These are phyloP conservation scores for Puccinellia tenuiflora DNA, from an alignment of 176 grass and related monocot species.

Conservation along the genomic window DNA sequence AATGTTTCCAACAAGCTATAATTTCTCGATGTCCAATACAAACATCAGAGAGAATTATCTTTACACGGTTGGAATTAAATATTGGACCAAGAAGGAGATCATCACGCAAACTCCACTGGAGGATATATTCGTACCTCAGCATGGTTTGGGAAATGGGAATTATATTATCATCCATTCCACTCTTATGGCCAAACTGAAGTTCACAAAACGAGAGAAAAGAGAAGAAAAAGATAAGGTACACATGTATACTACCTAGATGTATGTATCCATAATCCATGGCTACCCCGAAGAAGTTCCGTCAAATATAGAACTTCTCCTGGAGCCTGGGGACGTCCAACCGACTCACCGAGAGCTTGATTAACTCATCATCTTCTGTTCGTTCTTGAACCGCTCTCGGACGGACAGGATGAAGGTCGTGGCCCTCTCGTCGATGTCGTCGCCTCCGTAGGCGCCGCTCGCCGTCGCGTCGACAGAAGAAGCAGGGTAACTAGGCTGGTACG, in stretches of 20 bases:
- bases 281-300: slow-evolving; percentile 26
- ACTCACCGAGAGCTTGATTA: not conserved
- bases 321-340: not conserved
- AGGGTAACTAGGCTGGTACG: slow-evolving; percentile 16
- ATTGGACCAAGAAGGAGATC: not conserved
- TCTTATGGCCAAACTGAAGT: not conserved
- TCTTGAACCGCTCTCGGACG: slow-evolving; percentile 45
- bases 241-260: not conserved
- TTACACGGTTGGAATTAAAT: not conserved
- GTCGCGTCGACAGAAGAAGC: slow-evolving; percentile 11
- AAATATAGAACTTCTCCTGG: slow-evolving; percentile 34
- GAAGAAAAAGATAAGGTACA: not conserved
- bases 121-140: not conserved
- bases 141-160: not conserved
- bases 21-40: too few relatives aligned
- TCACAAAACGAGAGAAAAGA: not conserved
- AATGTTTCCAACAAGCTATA: too few relatives aligned
- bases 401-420: slow-evolving; percentile 41
- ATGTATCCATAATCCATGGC: not conserved
- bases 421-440: slow-evolving; percentile 29
- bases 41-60: not conserved
- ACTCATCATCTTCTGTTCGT: slow-evolving; percentile 25
- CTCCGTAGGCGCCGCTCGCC: not conserved
- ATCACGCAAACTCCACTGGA: not conserved
- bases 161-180: not conserved